Conservation (phyloP, 1,284 basidiomycete genomes). For the Rhodotorula sp. region DNA sequence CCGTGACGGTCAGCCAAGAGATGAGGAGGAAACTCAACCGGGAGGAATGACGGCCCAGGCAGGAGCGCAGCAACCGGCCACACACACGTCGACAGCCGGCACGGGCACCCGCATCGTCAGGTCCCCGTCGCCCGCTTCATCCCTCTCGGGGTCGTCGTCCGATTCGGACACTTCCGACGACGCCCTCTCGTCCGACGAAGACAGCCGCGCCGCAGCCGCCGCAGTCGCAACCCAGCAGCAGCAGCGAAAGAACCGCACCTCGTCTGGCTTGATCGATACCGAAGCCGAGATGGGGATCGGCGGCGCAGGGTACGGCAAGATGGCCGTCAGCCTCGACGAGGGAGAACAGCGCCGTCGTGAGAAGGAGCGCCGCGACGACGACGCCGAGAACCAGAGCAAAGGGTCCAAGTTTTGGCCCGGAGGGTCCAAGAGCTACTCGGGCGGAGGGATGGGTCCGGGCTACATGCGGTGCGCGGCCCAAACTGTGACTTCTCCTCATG, state of each 20-base stretch:
- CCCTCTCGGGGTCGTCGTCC: not conserved
- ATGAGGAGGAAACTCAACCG: not conserved
- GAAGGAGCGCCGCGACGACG: not conserved
- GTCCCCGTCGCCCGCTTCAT: not conserved
- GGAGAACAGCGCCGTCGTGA: not conserved
- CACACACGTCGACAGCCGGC: not conserved
- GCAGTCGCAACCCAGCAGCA: not conserved
- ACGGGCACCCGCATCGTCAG: not conserved
- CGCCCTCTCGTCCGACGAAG: not conserved
- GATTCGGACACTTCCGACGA: not conserved
- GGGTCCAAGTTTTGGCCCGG: constrained; percentile 1
- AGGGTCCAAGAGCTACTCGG: constrained; percentile 14
- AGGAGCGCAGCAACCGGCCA: not conserved
- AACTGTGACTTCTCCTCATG: not conserved
- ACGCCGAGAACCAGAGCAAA: too few species aligned
- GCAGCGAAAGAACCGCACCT: not conserved
- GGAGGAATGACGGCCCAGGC: not conserved
- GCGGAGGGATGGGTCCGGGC: constrained; percentile 19
- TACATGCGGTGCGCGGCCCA: constrained; percentile 22
- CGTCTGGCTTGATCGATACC: not conserved
- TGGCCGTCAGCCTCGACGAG: constrained; percentile 1
- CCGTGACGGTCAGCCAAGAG: not conserved
- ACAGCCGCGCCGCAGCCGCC: not conserved
- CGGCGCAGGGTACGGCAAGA: constrained; percentile 13
- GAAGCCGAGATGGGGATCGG: constrained; percentile 14